phyloP scores from a whole-genome alignment of 179 eudicot genomes.

The Patellifolia procumbens region DNA sequence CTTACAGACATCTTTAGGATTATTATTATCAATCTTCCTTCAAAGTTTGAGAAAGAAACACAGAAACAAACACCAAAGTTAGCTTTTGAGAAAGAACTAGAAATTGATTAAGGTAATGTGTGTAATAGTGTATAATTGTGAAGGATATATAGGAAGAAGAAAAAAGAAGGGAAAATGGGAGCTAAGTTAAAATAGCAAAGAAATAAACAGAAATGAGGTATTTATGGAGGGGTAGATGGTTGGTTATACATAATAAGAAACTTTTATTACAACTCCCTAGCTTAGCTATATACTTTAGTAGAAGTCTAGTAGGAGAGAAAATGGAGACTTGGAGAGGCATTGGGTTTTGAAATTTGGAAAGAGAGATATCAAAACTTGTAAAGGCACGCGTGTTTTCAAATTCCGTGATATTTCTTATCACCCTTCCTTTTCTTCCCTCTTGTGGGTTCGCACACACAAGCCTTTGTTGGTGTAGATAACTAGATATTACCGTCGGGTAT shows the following conservation, averaged over 20 bases:
- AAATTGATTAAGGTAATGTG: neutral
- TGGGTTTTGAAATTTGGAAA: constrained; percentile 22
- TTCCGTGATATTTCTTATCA: neutral
- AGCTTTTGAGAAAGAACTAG: neutral
- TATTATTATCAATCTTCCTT: neutral
- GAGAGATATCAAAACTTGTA: constrained; percentile 19
- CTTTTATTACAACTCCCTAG: neutral
- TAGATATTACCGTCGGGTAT: no score
- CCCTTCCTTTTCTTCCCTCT: neutral
- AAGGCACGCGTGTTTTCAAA: constrained; percentile 34
- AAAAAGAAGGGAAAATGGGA: no score
- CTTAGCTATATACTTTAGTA: neutral
- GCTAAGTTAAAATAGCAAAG: neutral
- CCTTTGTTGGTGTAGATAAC: no score
- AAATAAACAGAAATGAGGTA: neutral
- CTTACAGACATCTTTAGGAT: constrained; percentile 36
- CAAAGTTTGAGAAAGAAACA: constrained; percentile 11
- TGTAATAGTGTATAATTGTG: neutral
- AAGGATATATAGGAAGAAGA: neutral
- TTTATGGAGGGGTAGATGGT: constrained; percentile 25
- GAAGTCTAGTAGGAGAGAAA: constrained; percentile 1
- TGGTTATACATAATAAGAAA: constrained; percentile 14
- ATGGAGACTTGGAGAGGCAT: no score
- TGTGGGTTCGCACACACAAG: neutral
- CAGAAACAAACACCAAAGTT: constrained; percentile 6